A percentile compares a stretch with the other conserved stretches of the same genome.
Evolutionary conservation across 2,329 filamentous ascomycete species (phyloP).

Genomic region (Fulvia fulva): DNA sequence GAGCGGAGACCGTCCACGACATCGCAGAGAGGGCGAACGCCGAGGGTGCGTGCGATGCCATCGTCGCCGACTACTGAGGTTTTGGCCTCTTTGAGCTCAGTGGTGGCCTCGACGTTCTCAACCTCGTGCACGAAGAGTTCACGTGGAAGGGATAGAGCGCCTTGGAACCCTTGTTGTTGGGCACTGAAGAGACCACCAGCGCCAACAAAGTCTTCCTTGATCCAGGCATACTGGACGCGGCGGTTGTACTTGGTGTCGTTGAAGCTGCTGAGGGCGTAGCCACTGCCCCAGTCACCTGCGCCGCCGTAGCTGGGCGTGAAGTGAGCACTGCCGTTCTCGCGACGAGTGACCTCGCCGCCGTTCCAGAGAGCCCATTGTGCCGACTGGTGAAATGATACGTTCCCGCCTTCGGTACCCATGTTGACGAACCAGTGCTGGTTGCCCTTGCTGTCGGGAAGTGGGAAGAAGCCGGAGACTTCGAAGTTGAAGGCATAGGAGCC

Average conservation of each 20-base stretch:
- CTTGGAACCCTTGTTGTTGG: conserved; percentile 44
- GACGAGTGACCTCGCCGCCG: conserved; percentile 40
- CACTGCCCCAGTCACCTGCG: conserved; percentile 42
- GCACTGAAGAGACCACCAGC: conserved; percentile 38
- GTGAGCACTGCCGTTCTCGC: conserved; percentile 42
- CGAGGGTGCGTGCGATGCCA: conserved; percentile 44
- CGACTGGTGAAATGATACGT: conserved; percentile 39
- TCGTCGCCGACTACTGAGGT: conserved; percentile 25
- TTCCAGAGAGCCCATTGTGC: conserved; percentile 46
- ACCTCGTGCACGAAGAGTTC: conserved; percentile 47
- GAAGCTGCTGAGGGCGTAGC: conserved; percentile 47
- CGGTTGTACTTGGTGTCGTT: conserved; percentile 48
- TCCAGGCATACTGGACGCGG: conserved; percentile 47
- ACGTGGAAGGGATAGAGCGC: conserved; percentile 41
- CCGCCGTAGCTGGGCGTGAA: conserved; percentile 45
- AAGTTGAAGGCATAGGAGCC: conserved; percentile 47
- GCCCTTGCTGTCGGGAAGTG: conserved; percentile 41
- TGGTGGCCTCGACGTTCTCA: conserved; percentile 34
- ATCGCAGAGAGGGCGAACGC: conserved; percentile 42
- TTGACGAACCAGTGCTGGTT: conserved; percentile 44
- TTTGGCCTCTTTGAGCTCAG: conserved; percentile 24
- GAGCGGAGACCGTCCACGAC: conserved; percentile 40
- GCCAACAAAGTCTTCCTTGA: conserved; percentile 40
- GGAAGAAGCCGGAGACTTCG: conserved; percentile 48
- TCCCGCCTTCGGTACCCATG: conserved; percentile 42